phyloP scores from a whole-genome alignment of 352 stramenopile genomes.

The Albugo laibachii region DNA sequence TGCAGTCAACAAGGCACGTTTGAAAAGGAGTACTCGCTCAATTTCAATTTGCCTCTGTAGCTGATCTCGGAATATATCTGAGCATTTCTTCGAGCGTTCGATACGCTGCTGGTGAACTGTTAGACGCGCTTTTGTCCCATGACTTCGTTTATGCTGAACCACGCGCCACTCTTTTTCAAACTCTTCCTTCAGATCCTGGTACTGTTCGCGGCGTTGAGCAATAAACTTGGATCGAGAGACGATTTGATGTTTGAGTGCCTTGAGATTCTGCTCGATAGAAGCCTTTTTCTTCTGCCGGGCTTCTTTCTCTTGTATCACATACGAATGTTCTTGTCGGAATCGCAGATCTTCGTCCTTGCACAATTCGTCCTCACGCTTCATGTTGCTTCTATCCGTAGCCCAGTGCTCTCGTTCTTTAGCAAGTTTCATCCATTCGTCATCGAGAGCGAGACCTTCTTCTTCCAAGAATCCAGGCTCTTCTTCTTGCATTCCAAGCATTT shows the following conservation, averaged over 20 bases:
- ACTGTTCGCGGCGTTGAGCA: constrained; percentile 44
- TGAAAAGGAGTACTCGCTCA: constrained; percentile 73
- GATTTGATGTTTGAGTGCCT: constrained; percentile 67
- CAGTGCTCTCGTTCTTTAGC: constrained; percentile 79
- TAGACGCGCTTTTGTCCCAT: constrained; percentile 38
- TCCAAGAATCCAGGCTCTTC: constrained; percentile 60
- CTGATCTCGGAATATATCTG: constrained; percentile 65
- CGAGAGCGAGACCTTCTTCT: constrained; percentile 63
- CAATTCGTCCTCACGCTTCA: constrained; percentile 80
- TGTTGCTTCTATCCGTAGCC: constrained; percentile 70
- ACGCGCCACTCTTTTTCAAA: constrained; percentile 75
- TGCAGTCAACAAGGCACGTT: constrained; percentile 60
- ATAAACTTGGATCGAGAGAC: constrained; percentile 41
- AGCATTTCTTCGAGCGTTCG: constrained; percentile 60
- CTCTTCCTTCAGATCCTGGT: constrained; percentile 56
- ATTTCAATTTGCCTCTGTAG: constrained; percentile 61
- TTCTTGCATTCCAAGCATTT: constrained; percentile 71
- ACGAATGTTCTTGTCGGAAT: constrained; percentile 75
- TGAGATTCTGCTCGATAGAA: constrained; percentile 51
- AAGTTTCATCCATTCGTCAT: constrained; percentile 82
- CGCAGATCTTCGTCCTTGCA: constrained; percentile 64
- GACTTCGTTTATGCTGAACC: constrained; percentile 36
- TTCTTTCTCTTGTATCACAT: constrained; percentile 44
- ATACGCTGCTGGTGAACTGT: constrained; percentile 49
- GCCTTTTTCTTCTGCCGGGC: constrained; percentile 72